phyloP scores from a whole-genome alignment of 75 land plant species.

The Selaginella moellendorffii region DNA sequence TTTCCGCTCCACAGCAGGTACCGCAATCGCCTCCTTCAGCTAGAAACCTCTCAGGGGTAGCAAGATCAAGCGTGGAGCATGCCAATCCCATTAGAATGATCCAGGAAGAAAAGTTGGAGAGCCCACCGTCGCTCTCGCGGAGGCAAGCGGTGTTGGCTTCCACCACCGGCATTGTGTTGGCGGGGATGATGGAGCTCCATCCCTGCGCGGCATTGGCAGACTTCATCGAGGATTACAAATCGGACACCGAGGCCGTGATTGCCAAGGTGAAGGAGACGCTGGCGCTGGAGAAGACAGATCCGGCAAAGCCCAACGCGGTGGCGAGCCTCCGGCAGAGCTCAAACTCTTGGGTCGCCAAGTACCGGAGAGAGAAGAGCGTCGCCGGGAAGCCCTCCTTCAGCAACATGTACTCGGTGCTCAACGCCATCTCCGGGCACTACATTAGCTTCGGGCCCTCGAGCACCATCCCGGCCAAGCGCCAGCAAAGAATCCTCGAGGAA shows the following conservation, averaged over 20 bases:
- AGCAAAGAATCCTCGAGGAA: conserved; percentile 70
- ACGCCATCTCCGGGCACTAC: conserved; percentile 57
- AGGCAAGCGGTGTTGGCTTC: too few relatives aligned
- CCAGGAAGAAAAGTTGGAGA: too few relatives aligned
- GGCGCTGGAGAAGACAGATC: conserved; percentile 52
- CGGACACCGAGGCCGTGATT: conserved; percentile 61
- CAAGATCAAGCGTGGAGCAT: too few relatives aligned
- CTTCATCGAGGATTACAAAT: conserved; percentile 56
- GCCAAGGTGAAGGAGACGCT: conserved; percentile 44
- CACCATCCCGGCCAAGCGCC: conserved; percentile 67
- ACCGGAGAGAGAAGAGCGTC: conserved; percentile 55
- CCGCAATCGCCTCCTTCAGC: too few relatives aligned
- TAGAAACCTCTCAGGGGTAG: too few relatives aligned
- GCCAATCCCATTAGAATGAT: too few relatives aligned
- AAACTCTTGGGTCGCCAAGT: conserved; percentile 84
- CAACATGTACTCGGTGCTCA: conserved; percentile 75
- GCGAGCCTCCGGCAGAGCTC: conserved; percentile 47
- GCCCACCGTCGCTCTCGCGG: too few relatives aligned
- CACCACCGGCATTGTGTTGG: too few relatives aligned
- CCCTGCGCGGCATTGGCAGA: conserved; percentile 33
- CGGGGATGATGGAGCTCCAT: not conserved
- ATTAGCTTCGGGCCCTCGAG: conserved; percentile 69
- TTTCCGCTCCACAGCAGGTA: too few relatives aligned
- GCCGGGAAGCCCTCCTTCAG: conserved; percentile 65
- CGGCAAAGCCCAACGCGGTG: conserved; percentile 42